Evolutionary conservation across 2,329 filamentous ascomycete species (phyloP).

Genomic region (Ustilaginoidea virens): DNA sequence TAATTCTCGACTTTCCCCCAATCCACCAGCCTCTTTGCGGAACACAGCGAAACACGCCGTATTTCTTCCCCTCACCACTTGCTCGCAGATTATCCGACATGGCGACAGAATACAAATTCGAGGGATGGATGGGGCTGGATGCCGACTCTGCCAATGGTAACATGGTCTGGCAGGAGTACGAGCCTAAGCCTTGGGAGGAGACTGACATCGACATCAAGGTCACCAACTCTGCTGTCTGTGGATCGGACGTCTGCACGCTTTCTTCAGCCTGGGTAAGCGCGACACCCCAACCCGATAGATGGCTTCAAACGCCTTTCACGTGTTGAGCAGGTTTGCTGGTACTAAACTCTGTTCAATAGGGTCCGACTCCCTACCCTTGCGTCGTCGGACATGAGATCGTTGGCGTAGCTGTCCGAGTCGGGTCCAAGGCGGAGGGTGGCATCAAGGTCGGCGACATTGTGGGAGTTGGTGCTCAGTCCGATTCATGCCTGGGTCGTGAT

Average conservation of each 20-base stretch:
- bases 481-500: conserved; percentile 32
- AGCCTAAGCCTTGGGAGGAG: conserved; percentile 52
- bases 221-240: conserved; percentile 52
- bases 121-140: conserved; percentile 34
- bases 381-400: conserved; percentile 53
- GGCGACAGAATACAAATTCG: conserved; percentile 27
- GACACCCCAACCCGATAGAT: not conserved
- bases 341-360: too few species aligned
- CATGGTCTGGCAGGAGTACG: conserved; percentile 38
- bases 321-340: not conserved
- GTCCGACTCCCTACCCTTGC: conserved; percentile 20
- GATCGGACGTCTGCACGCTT: conserved; percentile 43
- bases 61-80: too few species aligned
- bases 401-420: conserved; percentile 39
- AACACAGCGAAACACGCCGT: too few species aligned
- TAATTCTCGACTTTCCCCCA: conserved; percentile 1
- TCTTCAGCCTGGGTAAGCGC: conserved; percentile 33
- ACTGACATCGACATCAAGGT: conserved; percentile 50
- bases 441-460: conserved; percentile 49
- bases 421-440: conserved; percentile 24
- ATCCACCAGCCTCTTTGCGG: not conserved
- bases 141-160: conserved; percentile 28
- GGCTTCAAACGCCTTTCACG: not conserved
- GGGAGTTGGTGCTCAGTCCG: conserved; percentile 44
- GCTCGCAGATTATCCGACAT: conserved; percentile 2